These are phyloP conservation scores for Hypoxylon sp. DNA, from an alignment of 2,329 filamentous ascomycete genomes.

Conservation along the genomic window DNA sequence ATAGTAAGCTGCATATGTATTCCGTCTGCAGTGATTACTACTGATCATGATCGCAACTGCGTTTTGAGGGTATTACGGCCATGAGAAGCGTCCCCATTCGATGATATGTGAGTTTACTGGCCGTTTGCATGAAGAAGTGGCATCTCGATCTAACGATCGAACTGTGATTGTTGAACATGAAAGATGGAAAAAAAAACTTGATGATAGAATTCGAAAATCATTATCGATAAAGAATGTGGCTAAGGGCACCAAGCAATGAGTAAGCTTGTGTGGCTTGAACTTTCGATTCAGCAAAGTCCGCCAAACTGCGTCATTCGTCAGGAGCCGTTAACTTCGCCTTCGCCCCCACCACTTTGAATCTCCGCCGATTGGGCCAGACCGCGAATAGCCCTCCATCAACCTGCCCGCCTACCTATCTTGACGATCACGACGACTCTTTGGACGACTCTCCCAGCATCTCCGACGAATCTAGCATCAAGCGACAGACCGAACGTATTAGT, in stretches of 20 bases:
- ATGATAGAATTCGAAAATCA: no score
- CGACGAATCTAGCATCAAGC: background rate
- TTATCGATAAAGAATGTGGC: constrained; percentile 22
- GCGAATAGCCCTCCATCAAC: constrained; percentile 12
- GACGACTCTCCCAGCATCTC: constrained; percentile 9
- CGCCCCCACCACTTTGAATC: constrained; percentile 27
- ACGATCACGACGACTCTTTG: constrained; percentile 8
- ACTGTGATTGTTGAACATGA: no score
- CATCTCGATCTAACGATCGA: no score
- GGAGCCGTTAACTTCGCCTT: constrained; percentile 13
- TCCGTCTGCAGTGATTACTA: no score
- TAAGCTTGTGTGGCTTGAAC: constrained; percentile 23
- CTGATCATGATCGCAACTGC: no score
- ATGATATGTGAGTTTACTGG: no score
- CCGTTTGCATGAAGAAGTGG: no score
- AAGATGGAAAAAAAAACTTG: no score
- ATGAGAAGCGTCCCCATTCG: no score
- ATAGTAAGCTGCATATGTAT: no score
- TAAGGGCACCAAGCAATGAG: background rate
- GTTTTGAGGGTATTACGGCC: no score
- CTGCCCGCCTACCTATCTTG: constrained; percentile 17
- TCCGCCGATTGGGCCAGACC: constrained; percentile 11
- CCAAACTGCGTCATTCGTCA: constrained; percentile 31
- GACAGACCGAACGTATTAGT: background rate
- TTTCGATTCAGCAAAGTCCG: background rate